A percentile compares a stretch with the other conserved stretches of the same genome.
phyloP scores from a whole-genome alignment of 164 flowering plant species.

The Cinnamomum chago region DNA sequence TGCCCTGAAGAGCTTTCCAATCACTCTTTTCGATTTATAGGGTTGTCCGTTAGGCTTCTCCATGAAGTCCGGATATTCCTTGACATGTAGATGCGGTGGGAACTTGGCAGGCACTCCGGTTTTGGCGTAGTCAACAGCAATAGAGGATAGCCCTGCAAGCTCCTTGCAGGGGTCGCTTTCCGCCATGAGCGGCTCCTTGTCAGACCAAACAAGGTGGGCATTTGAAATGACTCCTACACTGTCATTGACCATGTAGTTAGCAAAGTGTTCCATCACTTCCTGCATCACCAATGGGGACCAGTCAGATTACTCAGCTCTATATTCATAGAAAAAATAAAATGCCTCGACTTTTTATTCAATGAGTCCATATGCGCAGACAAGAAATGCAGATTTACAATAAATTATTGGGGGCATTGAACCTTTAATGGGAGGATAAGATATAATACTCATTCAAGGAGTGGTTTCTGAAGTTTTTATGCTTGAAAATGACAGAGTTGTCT shows the following conservation, averaged over 20 bases:
- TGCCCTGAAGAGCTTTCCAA: slow-evolving; percentile 44
- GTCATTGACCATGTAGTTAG: slow-evolving; percentile 75
- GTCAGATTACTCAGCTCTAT: background rate
- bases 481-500: background rate
- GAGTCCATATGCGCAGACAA: background rate
- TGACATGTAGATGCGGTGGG: slow-evolving; percentile 48
- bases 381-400: too few species aligned
- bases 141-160: slow-evolving; percentile 58
- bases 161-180: slow-evolving; percentile 44
- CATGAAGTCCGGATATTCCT: slow-evolving; percentile 87
- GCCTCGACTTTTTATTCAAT: background rate
- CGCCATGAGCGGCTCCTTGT: slow-evolving; percentile 45
- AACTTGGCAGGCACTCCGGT: slow-evolving; percentile 79
- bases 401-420: too few species aligned
- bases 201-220: slow-evolving; percentile 75
- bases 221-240: slow-evolving; percentile 79
- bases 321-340: background rate
- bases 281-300: slow-evolving; percentile 19
- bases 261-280: slow-evolving; percentile 72
- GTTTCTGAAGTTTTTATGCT: background rate
- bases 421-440: background rate
- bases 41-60: slow-evolving; percentile 69
- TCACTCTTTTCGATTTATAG: slow-evolving; percentile 42
- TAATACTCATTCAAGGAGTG: background rate
- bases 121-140: slow-evolving; percentile 86